Evolutionary conservation across 1,139 yeast genomes (phyloP), one percentile per base, ranked within the genome.

Genomic region (Hyphopichia pseudoburtonii): DNA sequence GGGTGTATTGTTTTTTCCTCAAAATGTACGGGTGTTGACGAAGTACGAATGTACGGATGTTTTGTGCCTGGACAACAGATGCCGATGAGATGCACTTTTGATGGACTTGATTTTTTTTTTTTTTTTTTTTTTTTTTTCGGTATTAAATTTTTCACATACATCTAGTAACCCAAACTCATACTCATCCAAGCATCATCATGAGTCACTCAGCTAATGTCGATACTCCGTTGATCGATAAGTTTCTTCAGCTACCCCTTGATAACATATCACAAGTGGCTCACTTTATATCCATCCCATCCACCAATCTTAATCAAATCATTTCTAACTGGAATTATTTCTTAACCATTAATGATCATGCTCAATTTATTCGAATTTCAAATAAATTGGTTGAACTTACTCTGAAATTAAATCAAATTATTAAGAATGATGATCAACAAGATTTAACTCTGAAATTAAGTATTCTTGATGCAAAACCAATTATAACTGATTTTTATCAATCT

Each of bases 241-340:
- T 57, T 12, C 42, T 50, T 2, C 23, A 40, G 14, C 37, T 52
- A 8, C 34, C 41, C 10, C 22, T 40, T 15, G 30, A 44, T n/a
- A 43, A 28, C 11, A n/a, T n/a, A n/a, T n/a, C n/a, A 4, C 37
- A 34, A 6, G 34, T 40, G 3, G 43, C 51, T 24, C 32, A 32
- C 12, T 54, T 56, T 39, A 43, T 58, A 24, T 45, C 44, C 24
- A 37, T 46, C 5, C 46, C 46, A n/a, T 45, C 54, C 8, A n/a
- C n/a, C n/a, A 16, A 35, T 15, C 41, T 64, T 21, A 33, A 41
- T 17, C 56, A 56, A 33, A 42, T 60, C 7, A 43, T 68, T 14
- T 44, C 51, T 15, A 54, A 53, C 19, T 84, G 90, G 86, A 72
- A 86, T 2, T 79, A 77, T 47, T 78, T 67, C 50, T 76, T 86